Evolutionary conservation across 768 basidiomycete genomes (phyloP).

Genomic region (Trametes coccinea): DNA sequence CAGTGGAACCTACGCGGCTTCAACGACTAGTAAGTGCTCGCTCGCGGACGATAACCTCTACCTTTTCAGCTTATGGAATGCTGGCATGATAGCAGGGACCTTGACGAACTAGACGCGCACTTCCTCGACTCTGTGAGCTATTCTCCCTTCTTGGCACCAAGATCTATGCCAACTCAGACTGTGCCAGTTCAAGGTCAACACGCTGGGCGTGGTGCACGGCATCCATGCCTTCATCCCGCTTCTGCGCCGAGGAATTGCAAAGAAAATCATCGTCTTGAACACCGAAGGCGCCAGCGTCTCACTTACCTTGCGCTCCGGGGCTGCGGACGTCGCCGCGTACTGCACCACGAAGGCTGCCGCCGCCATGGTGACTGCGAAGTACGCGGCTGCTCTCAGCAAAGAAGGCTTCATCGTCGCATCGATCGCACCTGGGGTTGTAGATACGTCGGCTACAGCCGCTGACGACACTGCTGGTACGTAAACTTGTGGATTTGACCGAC

Average conservation of each 20-base stretch:
- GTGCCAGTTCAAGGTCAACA: slow-evolving; percentile 36
- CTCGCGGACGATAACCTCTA: too few species aligned
- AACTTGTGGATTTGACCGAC: background rate
- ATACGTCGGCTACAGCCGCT: slow-evolving; percentile 21
- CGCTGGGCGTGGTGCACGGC: slow-evolving; percentile 37
- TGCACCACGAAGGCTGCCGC: slow-evolving; percentile 39
- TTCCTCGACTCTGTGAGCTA: slow-evolving; percentile 14
- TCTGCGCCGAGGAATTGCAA: slow-evolving; percentile 32
- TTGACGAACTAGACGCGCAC: slow-evolving; percentile 18
- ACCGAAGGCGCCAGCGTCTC: slow-evolving; percentile 34
- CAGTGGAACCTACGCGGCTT: background rate
- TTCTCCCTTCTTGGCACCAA: background rate
- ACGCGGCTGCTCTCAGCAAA: slow-evolving; percentile 32
- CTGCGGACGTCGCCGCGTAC: slow-evolving; percentile 31
- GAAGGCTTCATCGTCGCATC: slow-evolving; percentile 38
- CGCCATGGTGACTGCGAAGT: slow-evolving; percentile 42
- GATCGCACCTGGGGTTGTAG: slow-evolving; percentile 38
- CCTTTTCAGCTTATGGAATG: too few species aligned
- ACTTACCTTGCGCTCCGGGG: slow-evolving; percentile 21
- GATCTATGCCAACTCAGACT: background rate
- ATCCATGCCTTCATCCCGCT: slow-evolving; percentile 42
- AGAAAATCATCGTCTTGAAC: slow-evolving; percentile 38
- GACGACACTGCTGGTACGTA: background rate
- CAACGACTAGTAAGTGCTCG: slow-evolving; percentile 1
- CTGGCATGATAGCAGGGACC: background rate